Evolutionary conservation across 768 basidiomycete genomes (phyloP).

Genomic region (Lepiota brunneoincarnata): DNA sequence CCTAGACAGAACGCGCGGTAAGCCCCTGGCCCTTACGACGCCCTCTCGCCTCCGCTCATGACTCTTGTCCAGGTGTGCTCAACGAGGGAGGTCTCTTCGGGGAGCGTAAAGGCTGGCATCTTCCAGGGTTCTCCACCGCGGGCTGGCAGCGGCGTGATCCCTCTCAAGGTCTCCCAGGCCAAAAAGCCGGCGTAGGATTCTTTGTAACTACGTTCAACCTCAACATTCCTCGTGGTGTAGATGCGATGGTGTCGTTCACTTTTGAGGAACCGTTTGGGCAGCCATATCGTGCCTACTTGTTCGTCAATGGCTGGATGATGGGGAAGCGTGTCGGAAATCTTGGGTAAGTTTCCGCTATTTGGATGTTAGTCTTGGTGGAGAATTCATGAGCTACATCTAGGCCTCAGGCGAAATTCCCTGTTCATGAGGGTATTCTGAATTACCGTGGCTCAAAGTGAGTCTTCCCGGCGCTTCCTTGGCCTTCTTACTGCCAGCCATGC

Average conservation of each 20-base stretch:
- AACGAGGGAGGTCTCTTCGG: constrained; percentile 74
- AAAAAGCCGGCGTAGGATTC: constrained; percentile 72
- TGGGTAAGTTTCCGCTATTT: constrained; percentile 40
- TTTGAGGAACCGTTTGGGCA: constrained; percentile 60
- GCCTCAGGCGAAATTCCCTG: constrained; percentile 80
- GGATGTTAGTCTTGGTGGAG: constrained; percentile 1
- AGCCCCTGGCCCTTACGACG: not conserved
- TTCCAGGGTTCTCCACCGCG: constrained; percentile 65
- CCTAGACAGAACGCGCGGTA: constrained; percentile 62
- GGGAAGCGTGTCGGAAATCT: constrained; percentile 75
- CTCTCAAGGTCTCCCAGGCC: constrained; percentile 53
- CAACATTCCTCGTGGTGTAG: constrained; percentile 54
- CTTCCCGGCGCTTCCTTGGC: not conserved
- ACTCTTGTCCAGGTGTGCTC: constrained; percentile 40
- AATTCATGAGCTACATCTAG: constrained; percentile 28
- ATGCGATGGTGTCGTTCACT: constrained; percentile 68
- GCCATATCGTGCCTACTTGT: constrained; percentile 70
- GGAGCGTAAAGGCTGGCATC: constrained; percentile 74
- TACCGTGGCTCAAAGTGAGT: constrained; percentile 70
- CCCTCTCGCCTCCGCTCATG: no score
- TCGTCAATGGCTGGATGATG: constrained; percentile 90
- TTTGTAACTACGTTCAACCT: constrained; percentile 75
- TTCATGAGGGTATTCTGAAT: constrained; percentile 77
- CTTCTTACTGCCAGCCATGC: not conserved
- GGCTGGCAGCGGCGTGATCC: constrained; percentile 59